A percentile compares a stretch with the other conserved stretches of the same genome.
Conservation (phyloP, 2,329 filamentous ascomycete genomes). For the Paramyrothecium roridum region DNA sequence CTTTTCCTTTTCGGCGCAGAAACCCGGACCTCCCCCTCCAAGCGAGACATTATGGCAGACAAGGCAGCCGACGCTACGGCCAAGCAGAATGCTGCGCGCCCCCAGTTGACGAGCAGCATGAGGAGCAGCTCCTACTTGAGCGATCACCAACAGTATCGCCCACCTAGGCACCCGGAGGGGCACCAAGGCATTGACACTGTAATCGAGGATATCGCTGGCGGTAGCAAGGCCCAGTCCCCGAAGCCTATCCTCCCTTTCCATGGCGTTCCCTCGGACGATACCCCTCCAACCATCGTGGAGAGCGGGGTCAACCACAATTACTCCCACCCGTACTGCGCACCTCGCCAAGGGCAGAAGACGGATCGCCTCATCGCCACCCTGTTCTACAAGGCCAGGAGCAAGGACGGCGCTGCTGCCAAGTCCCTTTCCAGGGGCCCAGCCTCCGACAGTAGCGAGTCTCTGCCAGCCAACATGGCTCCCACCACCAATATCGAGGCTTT, state of each 20-base stretch:
- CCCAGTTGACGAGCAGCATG: constrained; percentile 47
- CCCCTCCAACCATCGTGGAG: constrained; percentile 59
- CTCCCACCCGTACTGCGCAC: constrained; percentile 61
- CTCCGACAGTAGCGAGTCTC: constrained; percentile 28
- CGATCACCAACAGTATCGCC: constrained; percentile 62
- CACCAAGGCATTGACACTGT: constrained; percentile 64
- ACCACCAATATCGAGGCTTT: constrained; percentile 56
- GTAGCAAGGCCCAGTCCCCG: constrained; percentile 29
- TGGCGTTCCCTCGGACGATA: constrained; percentile 57
- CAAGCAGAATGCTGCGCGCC: constrained; percentile 34
- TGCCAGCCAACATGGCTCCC: constrained; percentile 55
- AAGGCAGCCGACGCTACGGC: constrained; percentile 21
- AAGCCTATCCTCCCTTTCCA: constrained; percentile 49
- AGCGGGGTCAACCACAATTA: constrained; percentile 60
- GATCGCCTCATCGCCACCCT: constrained; percentile 59
- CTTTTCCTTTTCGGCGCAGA: background rate
- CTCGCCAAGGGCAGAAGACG: constrained; percentile 41
- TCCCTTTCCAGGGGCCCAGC: constrained; percentile 23
- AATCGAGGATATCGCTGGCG: constrained; percentile 49
- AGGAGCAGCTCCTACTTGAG: constrained; percentile 60
- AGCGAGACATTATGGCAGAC: constrained; percentile 21
- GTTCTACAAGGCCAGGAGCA: constrained; percentile 52
- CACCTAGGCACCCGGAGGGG: constrained; percentile 49
- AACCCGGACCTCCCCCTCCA: constrained; percentile 8
- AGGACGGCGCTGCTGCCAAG: constrained; percentile 26